Evolutionary conservation across 768 basidiomycete genomes (phyloP), one percentile per base, ranked within the genome.

Genomic region (Inosperma sp.): DNA sequence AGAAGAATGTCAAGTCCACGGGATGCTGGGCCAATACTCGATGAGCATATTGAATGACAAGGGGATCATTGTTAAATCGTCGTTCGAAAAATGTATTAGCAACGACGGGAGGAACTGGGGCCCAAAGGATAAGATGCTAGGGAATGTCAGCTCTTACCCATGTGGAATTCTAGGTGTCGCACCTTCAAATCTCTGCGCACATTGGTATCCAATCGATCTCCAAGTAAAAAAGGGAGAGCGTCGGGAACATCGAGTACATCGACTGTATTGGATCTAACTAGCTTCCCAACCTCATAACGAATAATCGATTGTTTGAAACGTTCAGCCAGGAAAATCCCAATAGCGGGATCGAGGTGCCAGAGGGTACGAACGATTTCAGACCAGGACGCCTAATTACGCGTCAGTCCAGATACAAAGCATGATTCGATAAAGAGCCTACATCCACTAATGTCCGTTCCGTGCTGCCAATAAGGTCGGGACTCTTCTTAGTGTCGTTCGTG

Each of bases 1-100:
- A 99, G 74, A 98, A 99, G 78, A 99, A 99, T 0, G 95, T 95
- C 45, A 97, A 64, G 12, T 91, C 86, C 8, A 98, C 91, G 0
- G 93, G 89, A 63, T 98, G 93, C 64, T 95, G 89, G 63, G 93
- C 93, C 35, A 99, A 71, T 1, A 94, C 93, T 35, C 94, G 80
- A 69, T 98, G 92, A 0, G 94, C 94, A 64, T 97, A 98, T 83
- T 99, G 96, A 17, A 98, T 71, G 29, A 96, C 68, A 29, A 90
- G 66, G 0, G 95, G 87, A 61, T 98, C 85, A 59, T 81, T 89
- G 55, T 83, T 78, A 66, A 86, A 94, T 48, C 83, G 81, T 23
- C 81, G 83, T 65, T 93, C 90, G 65, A 97, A 96, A 63, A 87
- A 88, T 0, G 86, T 84, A 57, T 81, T 79, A 16, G 90, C 90